Percentiles rank a stretch among this genome's conserved stretches.
Evolutionary conservation across 768 basidiomycete species (phyloP).

Genomic region (Asterophora lycoperdoides): DNA sequence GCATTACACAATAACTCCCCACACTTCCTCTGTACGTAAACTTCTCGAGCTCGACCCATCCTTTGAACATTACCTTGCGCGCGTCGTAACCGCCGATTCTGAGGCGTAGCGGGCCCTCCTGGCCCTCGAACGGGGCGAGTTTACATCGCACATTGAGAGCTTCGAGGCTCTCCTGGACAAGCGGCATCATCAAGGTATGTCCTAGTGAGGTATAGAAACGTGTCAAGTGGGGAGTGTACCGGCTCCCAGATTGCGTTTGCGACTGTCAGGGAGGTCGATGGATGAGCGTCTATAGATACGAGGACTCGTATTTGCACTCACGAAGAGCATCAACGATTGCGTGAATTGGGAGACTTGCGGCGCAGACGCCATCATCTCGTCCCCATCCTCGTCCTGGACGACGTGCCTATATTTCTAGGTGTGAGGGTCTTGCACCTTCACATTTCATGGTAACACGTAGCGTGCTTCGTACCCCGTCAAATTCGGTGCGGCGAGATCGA

Average conservation of each 20-base stretch:
- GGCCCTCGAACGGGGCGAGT: conserved; percentile 23
- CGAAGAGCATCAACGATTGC: conserved; percentile 76
- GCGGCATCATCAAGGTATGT: conserved; percentile 47
- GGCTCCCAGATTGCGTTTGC: conserved; percentile 71
- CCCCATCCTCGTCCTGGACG: conserved; percentile 36
- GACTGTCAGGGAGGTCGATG: conserved; percentile 42
- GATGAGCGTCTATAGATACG: background rate
- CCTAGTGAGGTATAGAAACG: conserved; percentile 70
- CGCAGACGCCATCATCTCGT: conserved; percentile 55
- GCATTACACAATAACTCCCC: conserved; percentile 69
- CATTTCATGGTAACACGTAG: conserved; percentile 16
- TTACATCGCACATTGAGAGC: conserved; percentile 48
- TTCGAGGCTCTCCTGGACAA: conserved; percentile 53
- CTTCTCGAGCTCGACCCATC: conserved; percentile 68
- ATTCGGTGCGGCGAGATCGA: conserved; percentile 64
- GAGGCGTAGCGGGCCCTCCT: conserved; percentile 30
- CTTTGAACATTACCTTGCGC: conserved; percentile 63
- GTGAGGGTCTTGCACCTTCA: background rate
- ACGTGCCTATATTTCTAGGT: background rate
- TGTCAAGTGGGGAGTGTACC: conserved; percentile 73
- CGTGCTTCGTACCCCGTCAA: conserved; percentile 25
- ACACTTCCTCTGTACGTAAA: conserved; percentile 45
- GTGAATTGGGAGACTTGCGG: conserved; percentile 70
- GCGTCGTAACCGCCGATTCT: conserved; percentile 69
- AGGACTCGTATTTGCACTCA: conserved; percentile 33